Evolutionary conservation across 805 yeast species (phyloP), one percentile per base, ranked within the genome.

Genomic region (Wickerhamomyces kurtzmanii): DNA sequence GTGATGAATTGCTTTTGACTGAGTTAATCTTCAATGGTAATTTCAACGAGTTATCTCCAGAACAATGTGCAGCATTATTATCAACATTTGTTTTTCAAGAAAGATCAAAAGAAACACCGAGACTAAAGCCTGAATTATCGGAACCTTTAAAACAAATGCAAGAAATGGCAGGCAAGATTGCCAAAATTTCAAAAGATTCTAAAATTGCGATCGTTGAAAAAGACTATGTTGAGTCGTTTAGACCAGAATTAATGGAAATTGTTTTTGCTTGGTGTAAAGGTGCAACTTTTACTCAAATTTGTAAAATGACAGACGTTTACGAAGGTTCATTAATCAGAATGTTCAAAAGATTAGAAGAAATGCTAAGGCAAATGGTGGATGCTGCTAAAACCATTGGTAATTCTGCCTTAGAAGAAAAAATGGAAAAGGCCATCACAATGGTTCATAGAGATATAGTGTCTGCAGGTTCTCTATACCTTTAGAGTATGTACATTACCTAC

Each of bases 21-120:
- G 98, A 91, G 51, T 62, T 91, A 40, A 82, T 91, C 18, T 91
- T 91, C 66, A 87, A 87, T 51, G 97, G 97, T 70, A 81, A 83
- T 15, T 91, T 91, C 61, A 85, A 77, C 43, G 95, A 85, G 28
- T 62, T 91, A 35, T 66, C 75, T 5, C 78, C 95, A 3, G 94
- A 83, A 43, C 96, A 86, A 51, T 76, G 93, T 53, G 96, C 96
- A 9, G 84, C 96, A 0, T 57, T 91, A 29, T 57, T 91, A 29
- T 86, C 96, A 20, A 86, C 96, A 57, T 91, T 89, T 55, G 96
- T 93, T 5, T 91, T 91, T 70, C 96, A 91, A 53, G 99, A 93
- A 51, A 72, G 93, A 47, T 82, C 94, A 22, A 86, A 86, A 49
- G 94, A 83, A 47, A 68, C 75, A 0, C 91, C 95, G 29, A 71